Base-by-base conservation (phyloP, 2,329 filamentous ascomycete species). In the Epichloe elymi region DNA sequence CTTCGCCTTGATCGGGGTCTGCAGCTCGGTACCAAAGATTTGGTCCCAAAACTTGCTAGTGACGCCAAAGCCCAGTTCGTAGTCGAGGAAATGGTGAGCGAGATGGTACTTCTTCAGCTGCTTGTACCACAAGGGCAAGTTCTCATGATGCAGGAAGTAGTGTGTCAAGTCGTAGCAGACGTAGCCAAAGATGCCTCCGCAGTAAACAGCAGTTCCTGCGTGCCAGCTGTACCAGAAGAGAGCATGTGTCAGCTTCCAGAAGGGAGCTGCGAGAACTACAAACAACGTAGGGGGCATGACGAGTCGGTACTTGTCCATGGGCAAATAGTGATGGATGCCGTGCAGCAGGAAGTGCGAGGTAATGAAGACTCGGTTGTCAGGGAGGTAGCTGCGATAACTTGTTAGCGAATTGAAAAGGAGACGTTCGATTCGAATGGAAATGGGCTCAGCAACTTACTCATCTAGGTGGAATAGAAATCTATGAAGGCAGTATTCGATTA, bases 261-360 rank as follows among this genome's bases (percentile, higher is more conserved):
- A 97, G 0, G 93, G 93, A 0, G 79, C 76, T 5, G 91, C 91
- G 19, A 98, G 82, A 12, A 79, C 76, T 23, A 91, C 55, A 64
- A 98, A 97, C 3, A 98, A 75, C 0, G 88, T 80, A 0, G 93
- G 93, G 1, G 93, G 93, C 93, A 98, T 97, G 57, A 98, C 93
- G 10, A 98, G 83, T 54, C 93, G 84, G 61, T 95, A 91, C 64
- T 85, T 91, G 72, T 98, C 93, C 93, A 98, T 97, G n/a, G 93
- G 93, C 4, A 98, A 79, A 69, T 97, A 98, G 69, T 98, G 93
- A 65, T 98, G 93, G 56, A 98, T 88, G 56, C 93, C 93, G 61
- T 98, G 93, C 26, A 98, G 85, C 40, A 96, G 71, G 71, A 98
- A 98, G 67, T 98, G 93, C 19, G 85, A 60, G 0, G 88, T 95